Percentiles rank a stretch among this genome's conserved stretches.
phyloP scores from a whole-genome alignment of 106 monocot genomes.

The Apostasia ramifera region DNA sequence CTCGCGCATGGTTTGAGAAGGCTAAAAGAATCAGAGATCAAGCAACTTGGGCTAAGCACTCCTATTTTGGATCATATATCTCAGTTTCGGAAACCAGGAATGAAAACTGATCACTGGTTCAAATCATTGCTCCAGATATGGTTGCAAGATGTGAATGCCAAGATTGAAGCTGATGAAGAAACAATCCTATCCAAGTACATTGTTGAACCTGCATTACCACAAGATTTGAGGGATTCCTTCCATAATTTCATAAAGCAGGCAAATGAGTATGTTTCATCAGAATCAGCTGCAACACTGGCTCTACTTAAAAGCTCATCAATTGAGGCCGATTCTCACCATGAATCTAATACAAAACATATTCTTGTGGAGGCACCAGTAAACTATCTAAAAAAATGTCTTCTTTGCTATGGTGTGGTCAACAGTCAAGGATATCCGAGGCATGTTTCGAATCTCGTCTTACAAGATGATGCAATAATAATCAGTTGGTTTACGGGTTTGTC shows the following conservation, averaged over 20 bases:
- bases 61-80: conserved; percentile 78
- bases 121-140: conserved; percentile 69
- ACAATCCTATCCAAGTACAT: conserved; percentile 59
- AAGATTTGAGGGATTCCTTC: conserved; percentile 62
- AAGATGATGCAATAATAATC: conserved; percentile 73
- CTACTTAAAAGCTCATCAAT: conserved; percentile 20
- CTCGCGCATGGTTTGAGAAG: conserved; percentile 74
- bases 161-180: conserved; percentile 32
- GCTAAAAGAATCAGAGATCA: conserved; percentile 93
- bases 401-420: conserved; percentile 64
- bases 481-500: conserved; percentile 78
- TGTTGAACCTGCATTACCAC: conserved; percentile 66
- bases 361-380: conserved; percentile 59
- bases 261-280: conserved; percentile 52
- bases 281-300: conserved; percentile 41
- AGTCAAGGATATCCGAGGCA: conserved; percentile 54
- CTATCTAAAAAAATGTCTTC: conserved; percentile 38
- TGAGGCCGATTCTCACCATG: background rate
- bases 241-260: conserved; percentile 61
- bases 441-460: conserved; percentile 54
- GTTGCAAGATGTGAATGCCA: conserved; percentile 74
- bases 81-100: conserved; percentile 77
- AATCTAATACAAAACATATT: conserved; percentile 8
- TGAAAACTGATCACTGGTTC: conserved; percentile 99
- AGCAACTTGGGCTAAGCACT: conserved; percentile 62